These are phyloP conservation scores for Vickermania spadyakhi DNA, from an alignment of 208 protist genomes.

Conservation along the genomic window DNA sequence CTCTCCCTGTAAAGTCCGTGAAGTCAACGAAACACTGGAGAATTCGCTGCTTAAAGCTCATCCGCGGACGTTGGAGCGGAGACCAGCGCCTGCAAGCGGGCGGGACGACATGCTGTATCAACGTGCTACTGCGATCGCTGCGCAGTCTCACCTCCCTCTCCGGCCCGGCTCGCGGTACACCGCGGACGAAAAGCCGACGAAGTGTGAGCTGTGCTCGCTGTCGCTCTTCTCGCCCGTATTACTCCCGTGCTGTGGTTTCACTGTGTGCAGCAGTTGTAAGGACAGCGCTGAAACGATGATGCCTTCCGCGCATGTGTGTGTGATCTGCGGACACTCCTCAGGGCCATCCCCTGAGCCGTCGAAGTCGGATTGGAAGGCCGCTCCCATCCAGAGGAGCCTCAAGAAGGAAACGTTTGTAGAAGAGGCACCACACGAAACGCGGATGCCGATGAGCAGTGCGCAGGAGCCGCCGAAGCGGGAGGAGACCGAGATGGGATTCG, in stretches of 20 bases:
- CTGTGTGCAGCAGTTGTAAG: constrained; percentile 41
- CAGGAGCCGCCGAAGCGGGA: too few relatives aligned
- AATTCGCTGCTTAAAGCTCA: background rate
- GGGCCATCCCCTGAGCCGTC: too few relatives aligned
- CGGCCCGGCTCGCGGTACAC: constrained; percentile 19
- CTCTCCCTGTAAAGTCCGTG: background rate
- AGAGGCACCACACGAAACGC: too few relatives aligned
- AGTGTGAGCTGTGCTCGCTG: constrained; percentile 67
- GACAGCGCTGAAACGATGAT: constrained; percentile 52
- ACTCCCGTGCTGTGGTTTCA: constrained; percentile 44
- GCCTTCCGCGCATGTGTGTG: constrained; percentile 42
- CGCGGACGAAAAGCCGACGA: constrained; percentile 9
- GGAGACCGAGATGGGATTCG: too few relatives aligned
- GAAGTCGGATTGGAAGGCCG: too few relatives aligned
- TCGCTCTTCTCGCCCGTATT: constrained; percentile 22
- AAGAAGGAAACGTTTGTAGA: too few relatives aligned
- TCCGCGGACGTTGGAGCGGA: background rate
- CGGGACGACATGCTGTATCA: constrained; percentile 26
- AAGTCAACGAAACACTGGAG: too few relatives aligned
- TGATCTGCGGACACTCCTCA: constrained; percentile 27
- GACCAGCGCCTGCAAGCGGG: background rate
- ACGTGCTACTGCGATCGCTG: constrained; percentile 36
- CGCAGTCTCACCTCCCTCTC: constrained; percentile 53
- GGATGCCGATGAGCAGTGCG: too few relatives aligned
- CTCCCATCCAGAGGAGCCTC: too few relatives aligned